These are phyloP conservation scores for Puccinia polysora DNA, from an alignment of 1,284 basidiomycete genomes.

Conservation along the genomic window DNA sequence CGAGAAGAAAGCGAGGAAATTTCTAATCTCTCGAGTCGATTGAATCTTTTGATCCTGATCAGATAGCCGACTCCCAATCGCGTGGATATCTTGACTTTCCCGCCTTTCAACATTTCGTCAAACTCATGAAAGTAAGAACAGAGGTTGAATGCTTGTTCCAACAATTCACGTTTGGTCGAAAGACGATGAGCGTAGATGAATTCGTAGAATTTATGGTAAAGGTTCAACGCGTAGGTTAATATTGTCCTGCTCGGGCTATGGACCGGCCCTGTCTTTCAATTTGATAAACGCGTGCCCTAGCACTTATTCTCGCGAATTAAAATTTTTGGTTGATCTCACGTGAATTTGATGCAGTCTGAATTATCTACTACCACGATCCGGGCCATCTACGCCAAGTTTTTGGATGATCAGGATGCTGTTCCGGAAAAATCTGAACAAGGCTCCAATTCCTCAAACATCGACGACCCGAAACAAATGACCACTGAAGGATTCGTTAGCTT, in stretches of 20 bases:
- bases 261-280: neutral
- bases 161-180: conserved; percentile 26
- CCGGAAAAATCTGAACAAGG: conserved; percentile 44
- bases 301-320: conserved; percentile 3
- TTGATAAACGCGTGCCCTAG: neutral
- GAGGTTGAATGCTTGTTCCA: conserved; percentile 64
- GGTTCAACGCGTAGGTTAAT: conserved; percentile 28
- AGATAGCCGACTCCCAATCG: conserved; percentile 65
- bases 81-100: conserved; percentile 71
- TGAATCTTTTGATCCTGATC: neutral
- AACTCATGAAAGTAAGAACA: conserved; percentile 71
- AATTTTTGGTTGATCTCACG: no score
- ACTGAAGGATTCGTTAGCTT: conserved; percentile 68
- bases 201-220: conserved; percentile 43
- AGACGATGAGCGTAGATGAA: conserved; percentile 20
- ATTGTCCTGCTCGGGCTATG: neutral
- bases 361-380: conserved; percentile 41
- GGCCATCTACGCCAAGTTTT: conserved; percentile 47
- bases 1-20: no score
- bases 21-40: neutral
- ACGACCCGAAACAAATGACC: conserved; percentile 57
- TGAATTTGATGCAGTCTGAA: conserved; percentile 38
- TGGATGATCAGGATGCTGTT: conserved; percentile 49
- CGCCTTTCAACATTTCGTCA: conserved; percentile 80
- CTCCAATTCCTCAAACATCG: conserved; percentile 22